These are phyloP conservation scores for Ephemerocybe angulata DNA, from an alignment of 768 basidiomycete species.

Conservation along the genomic window DNA sequence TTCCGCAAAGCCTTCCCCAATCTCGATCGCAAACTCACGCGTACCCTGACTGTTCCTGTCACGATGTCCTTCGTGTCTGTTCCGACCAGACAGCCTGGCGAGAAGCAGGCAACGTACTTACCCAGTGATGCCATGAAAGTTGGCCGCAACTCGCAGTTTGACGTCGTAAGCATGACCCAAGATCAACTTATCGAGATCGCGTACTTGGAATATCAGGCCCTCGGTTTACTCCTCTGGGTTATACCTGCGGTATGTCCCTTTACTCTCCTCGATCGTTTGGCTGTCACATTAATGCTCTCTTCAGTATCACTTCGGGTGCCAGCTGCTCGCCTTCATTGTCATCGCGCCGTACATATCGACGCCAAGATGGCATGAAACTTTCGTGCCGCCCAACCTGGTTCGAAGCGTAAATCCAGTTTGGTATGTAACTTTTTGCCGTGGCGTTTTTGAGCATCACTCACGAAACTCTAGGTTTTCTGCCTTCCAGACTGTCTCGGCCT, in stretches of 20 bases:
- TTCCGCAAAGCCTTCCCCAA: conserved; percentile 62
- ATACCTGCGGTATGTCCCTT: conserved; percentile 59
- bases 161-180: conserved; percentile 47
- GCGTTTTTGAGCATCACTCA: neutral
- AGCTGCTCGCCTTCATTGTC: conserved; percentile 65
- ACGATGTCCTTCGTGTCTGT: conserved; percentile 58
- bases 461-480: conserved; percentile 61
- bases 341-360: conserved; percentile 78
- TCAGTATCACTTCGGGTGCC: conserved; percentile 76
- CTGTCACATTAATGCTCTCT: conserved; percentile 1
- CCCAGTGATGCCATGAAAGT: conserved; percentile 71
- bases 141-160: conserved; percentile 77
- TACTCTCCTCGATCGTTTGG: neutral
- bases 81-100: conserved; percentile 37
- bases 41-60: conserved; percentile 72
- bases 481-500: conserved; percentile 84
- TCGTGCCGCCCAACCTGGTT: conserved; percentile 57
- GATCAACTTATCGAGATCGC: conserved; percentile 91
- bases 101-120: conserved; percentile 70
- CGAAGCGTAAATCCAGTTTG: conserved; percentile 59
- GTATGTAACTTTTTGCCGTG: conserved; percentile 34
- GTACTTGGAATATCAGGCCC: conserved; percentile 87
- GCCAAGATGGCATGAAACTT: conserved; percentile 54
- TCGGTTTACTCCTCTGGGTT: conserved; percentile 80
- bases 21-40: conserved; percentile 51